Base-by-base conservation (phyloP, 1,284 basidiomycete species). In the Taiwanofungus camphoratus region DNA sequence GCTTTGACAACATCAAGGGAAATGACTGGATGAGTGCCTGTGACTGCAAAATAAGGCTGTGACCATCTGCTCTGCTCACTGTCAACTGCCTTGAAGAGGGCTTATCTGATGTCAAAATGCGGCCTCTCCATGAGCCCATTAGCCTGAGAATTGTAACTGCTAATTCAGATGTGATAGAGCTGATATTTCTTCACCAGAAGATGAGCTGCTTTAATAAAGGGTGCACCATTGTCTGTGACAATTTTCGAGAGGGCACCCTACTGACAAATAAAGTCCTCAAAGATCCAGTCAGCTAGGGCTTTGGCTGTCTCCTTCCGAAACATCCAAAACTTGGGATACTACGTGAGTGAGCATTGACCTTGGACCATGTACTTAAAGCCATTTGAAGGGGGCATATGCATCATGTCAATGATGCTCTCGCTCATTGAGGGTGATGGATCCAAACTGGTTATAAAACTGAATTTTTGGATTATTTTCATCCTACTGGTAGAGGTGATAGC, bases 101-200 rank as follows among this genome's bases (percentile, higher is more conserved):
- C 54, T 49, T 72, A 40, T 6, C 53, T 42, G 5, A 71, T 53
- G 36, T 63, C 56, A 39, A 52, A 63, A 39, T 74, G 70, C 3
- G 52, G 44, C 0, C 59, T 42, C 44, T 75, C 68, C 0, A 70
- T 57, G 0, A 66, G 45, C 0, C 71, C 63, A 38, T 74, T 73
- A 0, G 63, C 65, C 3, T 56, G 58, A 0, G 67, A 73, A 43
- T 76, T 76, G 45, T 76, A 76, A 0, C 57, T 58, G 0, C 65
- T 69, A 7, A 76, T 72, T 0, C 57, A 37, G 23, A 76, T 71
- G 26, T 71, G 64, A 0, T 47, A 32, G 9, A 76, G 63, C 2
- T 55, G 36, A 38, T 70, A 74, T 1, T 55, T 49, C 7, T 61
- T 44, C 0, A 48, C 46, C 0, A 74, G 55, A 13, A 57, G 46